phyloP scores from a whole-genome alignment of 169 alveolate species.

The Plasmodium relictum region DNA sequence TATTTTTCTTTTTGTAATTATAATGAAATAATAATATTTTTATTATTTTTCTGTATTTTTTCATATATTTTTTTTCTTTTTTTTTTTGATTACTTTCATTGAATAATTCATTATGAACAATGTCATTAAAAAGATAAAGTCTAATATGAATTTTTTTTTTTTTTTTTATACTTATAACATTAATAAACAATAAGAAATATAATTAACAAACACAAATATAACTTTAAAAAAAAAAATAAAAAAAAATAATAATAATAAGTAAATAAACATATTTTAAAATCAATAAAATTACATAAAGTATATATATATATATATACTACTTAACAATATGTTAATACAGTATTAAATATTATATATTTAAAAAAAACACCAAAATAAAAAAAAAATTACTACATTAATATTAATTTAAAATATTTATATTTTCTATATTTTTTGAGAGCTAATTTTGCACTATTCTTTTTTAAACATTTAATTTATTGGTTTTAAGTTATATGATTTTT shows the following conservation, averaged over 20 bases:
- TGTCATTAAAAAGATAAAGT: not conserved
- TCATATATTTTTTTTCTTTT: too few relatives aligned
- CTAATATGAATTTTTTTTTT: not conserved
- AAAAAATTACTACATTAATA: too few relatives aligned
- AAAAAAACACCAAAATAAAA: not conserved
- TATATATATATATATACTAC: constrained; percentile 6
- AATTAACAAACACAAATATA: constrained; percentile 12
- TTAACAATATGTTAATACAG: too few relatives aligned
- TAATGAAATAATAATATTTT: too few relatives aligned
- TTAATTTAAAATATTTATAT: constrained; percentile 1
- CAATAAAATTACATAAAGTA: not conserved
- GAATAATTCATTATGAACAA: not conserved
- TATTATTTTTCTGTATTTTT: not conserved
- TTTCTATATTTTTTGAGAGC: too few relatives aligned
- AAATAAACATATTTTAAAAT: not conserved
- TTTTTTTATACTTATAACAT: not conserved
- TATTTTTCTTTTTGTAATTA: not conserved
- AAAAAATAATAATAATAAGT: not conserved
- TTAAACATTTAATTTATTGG: too few relatives aligned
- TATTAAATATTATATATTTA: too few relatives aligned
- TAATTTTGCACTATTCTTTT: too few relatives aligned
- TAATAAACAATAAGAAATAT: not conserved
- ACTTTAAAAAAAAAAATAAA: constrained; percentile 28
- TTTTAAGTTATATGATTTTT: too few relatives aligned
- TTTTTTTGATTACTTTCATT: too few relatives aligned